Evolutionary conservation across 176 grass and related monocot genomes (phyloP).

Genomic region (Aegilops umbellulata): DNA sequence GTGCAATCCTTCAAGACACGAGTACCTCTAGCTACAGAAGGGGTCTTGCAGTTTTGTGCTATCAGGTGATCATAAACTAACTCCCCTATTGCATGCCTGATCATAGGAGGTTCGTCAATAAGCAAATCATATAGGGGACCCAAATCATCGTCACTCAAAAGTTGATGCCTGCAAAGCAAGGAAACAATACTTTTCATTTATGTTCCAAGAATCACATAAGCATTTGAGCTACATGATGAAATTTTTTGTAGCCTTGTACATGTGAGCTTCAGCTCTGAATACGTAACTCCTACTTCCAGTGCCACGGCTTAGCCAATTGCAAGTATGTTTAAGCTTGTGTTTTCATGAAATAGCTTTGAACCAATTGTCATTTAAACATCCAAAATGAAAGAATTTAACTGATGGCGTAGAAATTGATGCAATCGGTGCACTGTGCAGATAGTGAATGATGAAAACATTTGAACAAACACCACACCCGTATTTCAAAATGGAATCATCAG

Average conservation of each 20-base stretch:
- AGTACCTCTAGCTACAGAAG: conserved; percentile 63
- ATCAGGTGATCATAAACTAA: conserved; percentile 98
- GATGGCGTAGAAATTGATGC: background rate
- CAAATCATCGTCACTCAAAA: conserved; percentile 92
- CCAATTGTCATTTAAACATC: conserved; percentile 5
- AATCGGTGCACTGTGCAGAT: background rate
- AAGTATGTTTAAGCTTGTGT: background rate
- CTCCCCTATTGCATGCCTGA: conserved; percentile 96
- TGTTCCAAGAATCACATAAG: background rate
- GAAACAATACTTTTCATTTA: background rate
- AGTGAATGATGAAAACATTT: conserved; percentile 9
- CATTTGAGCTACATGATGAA: background rate
- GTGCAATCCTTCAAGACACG: background rate
- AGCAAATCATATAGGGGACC: conserved; percentile 97
- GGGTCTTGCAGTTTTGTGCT: conserved; percentile 89
- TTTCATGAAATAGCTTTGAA: background rate
- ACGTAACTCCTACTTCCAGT: background rate
- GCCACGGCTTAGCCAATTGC: background rate
- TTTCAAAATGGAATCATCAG: background rate
- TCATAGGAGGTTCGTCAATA: conserved; percentile 96
- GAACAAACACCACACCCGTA: background rate
- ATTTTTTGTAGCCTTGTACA: background rate
- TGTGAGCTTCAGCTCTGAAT: background rate
- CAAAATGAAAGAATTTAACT: background rate
- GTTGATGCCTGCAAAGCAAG: conserved; percentile 79